phyloP scores from a whole-genome alignment of 2,329 filamentous ascomycete genomes.

The Aspergillus ochraceoroseus region DNA sequence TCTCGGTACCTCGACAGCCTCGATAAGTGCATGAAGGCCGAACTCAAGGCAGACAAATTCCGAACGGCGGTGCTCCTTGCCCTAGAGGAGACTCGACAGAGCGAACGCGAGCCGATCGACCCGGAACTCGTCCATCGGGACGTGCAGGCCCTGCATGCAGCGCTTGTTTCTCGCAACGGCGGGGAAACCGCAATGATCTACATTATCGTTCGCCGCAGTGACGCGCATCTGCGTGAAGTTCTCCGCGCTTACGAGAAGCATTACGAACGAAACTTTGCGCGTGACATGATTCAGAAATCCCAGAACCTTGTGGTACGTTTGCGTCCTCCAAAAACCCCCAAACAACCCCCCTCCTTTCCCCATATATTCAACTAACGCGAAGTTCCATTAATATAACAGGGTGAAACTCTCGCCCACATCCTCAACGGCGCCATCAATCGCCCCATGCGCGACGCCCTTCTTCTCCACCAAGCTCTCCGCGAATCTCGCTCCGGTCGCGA shows the following conservation, averaged over 20 bases:
- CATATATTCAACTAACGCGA: background rate
- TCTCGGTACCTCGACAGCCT: slow-evolving; percentile 85
- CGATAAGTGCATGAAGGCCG: slow-evolving; percentile 79
- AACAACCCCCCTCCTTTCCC: slow-evolving; percentile 4
- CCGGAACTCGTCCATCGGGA: slow-evolving; percentile 62
- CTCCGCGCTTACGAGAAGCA: slow-evolving; percentile 68
- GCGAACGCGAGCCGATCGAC: slow-evolving; percentile 67
- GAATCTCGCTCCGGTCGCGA: slow-evolving; percentile 65
- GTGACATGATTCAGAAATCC: slow-evolving; percentile 81
- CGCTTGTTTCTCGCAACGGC: slow-evolving; percentile 66
- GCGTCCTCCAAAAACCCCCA: background rate
- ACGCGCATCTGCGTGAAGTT: slow-evolving; percentile 75
- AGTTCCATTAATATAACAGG: slow-evolving; percentile 50
- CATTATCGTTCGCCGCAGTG: slow-evolving; percentile 74
- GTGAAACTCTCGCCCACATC: slow-evolving; percentile 89
- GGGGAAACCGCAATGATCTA: slow-evolving; percentile 84
- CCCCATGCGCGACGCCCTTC: slow-evolving; percentile 83
- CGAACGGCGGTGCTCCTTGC: slow-evolving; percentile 79
- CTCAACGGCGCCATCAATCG: slow-evolving; percentile 96
- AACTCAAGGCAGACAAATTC: slow-evolving; percentile 95
- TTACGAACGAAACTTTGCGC: slow-evolving; percentile 75
- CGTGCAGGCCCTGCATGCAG: slow-evolving; percentile 64
- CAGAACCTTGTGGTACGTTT: slow-evolving; percentile 87
- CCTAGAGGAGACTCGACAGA: slow-evolving; percentile 76
- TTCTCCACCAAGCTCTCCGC: slow-evolving; percentile 83